These are phyloP conservation scores for Didymella segeticola DNA, from an alignment of 2,329 filamentous ascomycete genomes.

Conservation along the genomic window DNA sequence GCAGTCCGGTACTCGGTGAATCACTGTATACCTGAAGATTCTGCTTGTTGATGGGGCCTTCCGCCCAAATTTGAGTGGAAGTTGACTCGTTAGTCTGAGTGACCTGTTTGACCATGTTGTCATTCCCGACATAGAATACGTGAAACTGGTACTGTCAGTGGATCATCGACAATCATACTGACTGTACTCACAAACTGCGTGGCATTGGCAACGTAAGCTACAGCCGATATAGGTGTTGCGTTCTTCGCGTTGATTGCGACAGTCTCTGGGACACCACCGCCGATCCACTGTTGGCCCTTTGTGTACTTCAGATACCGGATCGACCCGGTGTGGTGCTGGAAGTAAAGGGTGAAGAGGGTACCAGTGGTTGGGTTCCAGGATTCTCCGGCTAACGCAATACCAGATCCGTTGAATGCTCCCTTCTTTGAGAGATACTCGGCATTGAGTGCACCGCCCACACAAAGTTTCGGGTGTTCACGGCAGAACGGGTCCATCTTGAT, in stretches of 20 bases:
- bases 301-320: constrained; percentile 52
- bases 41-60: constrained; percentile 65
- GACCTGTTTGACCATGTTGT: constrained; percentile 50
- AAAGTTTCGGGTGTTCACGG: constrained; percentile 34
- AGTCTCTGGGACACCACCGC: constrained; percentile 47
- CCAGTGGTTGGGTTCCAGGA: constrained; percentile 49
- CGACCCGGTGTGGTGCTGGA: constrained; percentile 53
- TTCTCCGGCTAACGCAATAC: constrained; percentile 54
- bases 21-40: constrained; percentile 84
- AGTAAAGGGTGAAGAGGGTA: constrained; percentile 53
- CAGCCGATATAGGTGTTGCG: constrained; percentile 52
- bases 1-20: constrained; percentile 85
- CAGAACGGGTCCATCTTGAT: constrained; percentile 31
- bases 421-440: constrained; percentile 48
- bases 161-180: neutral
- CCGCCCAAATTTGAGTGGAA: constrained; percentile 48
- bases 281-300: constrained; percentile 47
- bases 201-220: constrained; percentile 48
- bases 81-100: constrained; percentile 44
- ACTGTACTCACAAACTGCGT: constrained; percentile 45
- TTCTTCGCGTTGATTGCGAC: constrained; percentile 55
- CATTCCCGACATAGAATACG: constrained; percentile 51
- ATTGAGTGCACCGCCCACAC: constrained; percentile 51
- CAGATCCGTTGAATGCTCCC: constrained; percentile 57
- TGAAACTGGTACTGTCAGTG: constrained; percentile 38